A percentile compares a stretch with the other conserved stretches of the same genome.
These are phyloP conservation scores for Ganoderma sinense DNA, from an alignment of 1,284 basidiomycete genomes.

Conservation along the genomic window DNA sequence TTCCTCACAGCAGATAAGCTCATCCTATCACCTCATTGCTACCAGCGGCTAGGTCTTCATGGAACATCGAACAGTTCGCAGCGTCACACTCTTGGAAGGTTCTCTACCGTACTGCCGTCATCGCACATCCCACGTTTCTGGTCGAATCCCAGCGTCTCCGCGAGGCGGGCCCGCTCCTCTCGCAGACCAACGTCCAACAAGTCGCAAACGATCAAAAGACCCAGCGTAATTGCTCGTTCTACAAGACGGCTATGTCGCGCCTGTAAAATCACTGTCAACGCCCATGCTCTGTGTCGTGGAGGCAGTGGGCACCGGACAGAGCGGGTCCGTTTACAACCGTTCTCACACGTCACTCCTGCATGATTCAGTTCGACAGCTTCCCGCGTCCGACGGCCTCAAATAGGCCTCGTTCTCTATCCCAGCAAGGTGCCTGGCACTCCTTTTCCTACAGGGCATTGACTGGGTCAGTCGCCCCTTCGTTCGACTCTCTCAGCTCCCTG, in stretches of 20 bases:
- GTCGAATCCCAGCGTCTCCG: slow-evolving; percentile 7
- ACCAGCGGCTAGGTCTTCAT: not conserved
- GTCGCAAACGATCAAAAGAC: not conserved
- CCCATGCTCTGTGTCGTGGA: slow-evolving; percentile 22
- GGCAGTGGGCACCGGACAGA: slow-evolving; percentile 27
- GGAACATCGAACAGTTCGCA: not conserved
- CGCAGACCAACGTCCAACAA: not conserved
- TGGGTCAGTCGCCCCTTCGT: slow-evolving; percentile 40
- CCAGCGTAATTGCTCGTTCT: too few species aligned
- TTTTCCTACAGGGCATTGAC: slow-evolving; percentile 38
- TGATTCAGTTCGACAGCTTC: slow-evolving; percentile 23
- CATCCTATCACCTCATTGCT: not conserved
- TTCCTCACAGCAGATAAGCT: not conserved
- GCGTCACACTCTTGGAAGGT: not conserved
- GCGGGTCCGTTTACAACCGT: slow-evolving; percentile 22
- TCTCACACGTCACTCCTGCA: slow-evolving; percentile 28
- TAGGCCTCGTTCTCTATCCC: slow-evolving; percentile 10
- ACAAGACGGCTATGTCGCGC: slow-evolving; percentile 13
- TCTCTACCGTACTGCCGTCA: not conserved
- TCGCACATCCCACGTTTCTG: slow-evolving; percentile 28
- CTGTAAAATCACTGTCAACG: slow-evolving; percentile 26
- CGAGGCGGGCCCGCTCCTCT: not conserved
- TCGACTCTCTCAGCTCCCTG: slow-evolving; percentile 37
- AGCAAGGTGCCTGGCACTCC: slow-evolving; percentile 13
- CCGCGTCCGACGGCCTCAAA: slow-evolving; percentile 25